A percentile compares a stretch with the other conserved stretches of the same genome.
phyloP scores from a whole-genome alignment of 2,329 filamentous ascomycete genomes.

The Juglanconis juglandina region DNA sequence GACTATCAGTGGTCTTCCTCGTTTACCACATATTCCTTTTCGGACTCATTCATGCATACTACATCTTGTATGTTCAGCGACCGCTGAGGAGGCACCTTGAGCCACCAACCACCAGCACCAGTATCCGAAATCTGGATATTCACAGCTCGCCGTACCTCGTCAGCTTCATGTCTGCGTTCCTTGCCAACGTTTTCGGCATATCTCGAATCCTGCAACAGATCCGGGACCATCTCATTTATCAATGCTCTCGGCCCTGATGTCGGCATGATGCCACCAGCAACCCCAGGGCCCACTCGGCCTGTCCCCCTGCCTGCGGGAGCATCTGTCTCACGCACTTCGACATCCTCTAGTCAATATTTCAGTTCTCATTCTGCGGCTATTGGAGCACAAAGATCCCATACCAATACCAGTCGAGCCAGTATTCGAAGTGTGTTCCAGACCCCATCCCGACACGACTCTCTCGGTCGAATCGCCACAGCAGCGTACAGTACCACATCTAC shows the following conservation, averaged over 20 bases:
- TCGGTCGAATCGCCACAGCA: neutral
- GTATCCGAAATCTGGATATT: neutral
- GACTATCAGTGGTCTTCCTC: neutral
- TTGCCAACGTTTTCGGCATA: neutral
- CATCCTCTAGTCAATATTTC: neutral
- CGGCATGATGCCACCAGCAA: neutral
- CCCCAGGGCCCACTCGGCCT: neutral
- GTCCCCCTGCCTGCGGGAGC: neutral
- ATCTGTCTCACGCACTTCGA: neutral
- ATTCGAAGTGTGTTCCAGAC: neutral
- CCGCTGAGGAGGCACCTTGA: neutral
- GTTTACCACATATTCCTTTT: neutral
- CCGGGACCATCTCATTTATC: neutral
- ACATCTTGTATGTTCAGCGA: neutral
- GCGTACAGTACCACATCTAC: slow-evolving; percentile 29
- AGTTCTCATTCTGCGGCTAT: neutral
- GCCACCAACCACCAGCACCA: neutral
- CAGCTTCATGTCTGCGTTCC: neutral
- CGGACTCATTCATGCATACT: neutral
- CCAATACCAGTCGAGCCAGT: neutral
- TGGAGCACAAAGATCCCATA: neutral
- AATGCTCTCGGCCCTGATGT: neutral
- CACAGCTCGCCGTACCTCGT: neutral
- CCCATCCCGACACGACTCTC: neutral
- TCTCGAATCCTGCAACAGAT: neutral